These are phyloP conservation scores for Septoria petroselini DNA, from an alignment of 2,329 filamentous ascomycete genomes.

Conservation along the genomic window DNA sequence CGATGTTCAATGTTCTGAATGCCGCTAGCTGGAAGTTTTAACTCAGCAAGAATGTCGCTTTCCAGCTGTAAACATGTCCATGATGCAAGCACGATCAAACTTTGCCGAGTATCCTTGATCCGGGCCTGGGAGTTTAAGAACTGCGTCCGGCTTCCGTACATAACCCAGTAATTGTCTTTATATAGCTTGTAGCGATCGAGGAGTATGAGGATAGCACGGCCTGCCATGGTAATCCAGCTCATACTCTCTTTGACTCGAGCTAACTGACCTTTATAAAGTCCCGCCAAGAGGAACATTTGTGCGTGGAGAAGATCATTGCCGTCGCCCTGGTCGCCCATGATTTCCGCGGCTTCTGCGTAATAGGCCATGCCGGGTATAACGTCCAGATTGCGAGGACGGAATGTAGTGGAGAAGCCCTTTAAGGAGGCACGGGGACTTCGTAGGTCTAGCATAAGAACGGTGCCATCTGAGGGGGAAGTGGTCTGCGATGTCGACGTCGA, in stretches of 20 bases:
- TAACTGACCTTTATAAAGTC: slow-evolving; percentile 84
- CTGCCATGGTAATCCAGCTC: slow-evolving; percentile 63
- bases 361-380: slow-evolving; percentile 86
- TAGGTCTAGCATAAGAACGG: slow-evolving; percentile 19
- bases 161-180: slow-evolving; percentile 36
- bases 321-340: slow-evolving; percentile 78
- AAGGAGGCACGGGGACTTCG: slow-evolving; percentile 35
- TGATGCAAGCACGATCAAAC: slow-evolving; percentile 62
- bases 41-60: slow-evolving; percentile 89
- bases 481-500: slow-evolving; percentile 35
- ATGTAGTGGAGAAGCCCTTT: slow-evolving; percentile 27
- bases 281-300: slow-evolving; percentile 79
- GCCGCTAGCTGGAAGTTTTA: slow-evolving; percentile 60
- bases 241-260: slow-evolving; percentile 84
- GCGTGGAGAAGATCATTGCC: slow-evolving; percentile 79
- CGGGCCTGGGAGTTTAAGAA: background rate
- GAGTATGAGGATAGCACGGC: slow-evolving; percentile 64
- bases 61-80: slow-evolving; percentile 95
- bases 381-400: slow-evolving; percentile 55
- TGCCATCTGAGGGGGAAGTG: slow-evolving; percentile 33
- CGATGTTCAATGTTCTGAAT: slow-evolving; percentile 57
- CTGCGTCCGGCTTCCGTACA: slow-evolving; percentile 34
- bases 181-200: slow-evolving; percentile 63
- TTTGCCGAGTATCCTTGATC: slow-evolving; percentile 38
- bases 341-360: slow-evolving; percentile 80